Conservation (phyloP, 169 alveolate species). For the Cryptosporidium canis region DNA sequence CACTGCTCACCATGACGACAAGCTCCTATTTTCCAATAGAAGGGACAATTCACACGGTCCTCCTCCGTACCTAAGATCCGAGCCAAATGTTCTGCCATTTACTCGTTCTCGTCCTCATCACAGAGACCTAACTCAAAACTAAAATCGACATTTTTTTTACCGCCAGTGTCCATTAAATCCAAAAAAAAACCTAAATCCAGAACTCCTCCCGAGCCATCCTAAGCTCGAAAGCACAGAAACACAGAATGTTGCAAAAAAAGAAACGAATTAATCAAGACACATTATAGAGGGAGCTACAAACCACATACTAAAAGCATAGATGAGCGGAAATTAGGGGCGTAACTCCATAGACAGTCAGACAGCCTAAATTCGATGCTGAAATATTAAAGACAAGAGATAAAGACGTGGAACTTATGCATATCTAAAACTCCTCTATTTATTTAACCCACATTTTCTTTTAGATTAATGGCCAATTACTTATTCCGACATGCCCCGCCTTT, state of each 20-base stretch:
- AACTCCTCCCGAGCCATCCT: too few species aligned
- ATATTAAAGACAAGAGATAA: too few species aligned
- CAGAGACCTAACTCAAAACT: neutral
- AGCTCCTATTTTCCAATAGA: constrained; percentile 99
- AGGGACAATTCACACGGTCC: constrained; percentile 99
- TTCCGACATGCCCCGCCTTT: neutral
- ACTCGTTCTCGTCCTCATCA: neutral
- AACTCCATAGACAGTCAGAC: too few species aligned
- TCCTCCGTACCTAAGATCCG: constrained; percentile 98
- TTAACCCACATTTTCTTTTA: neutral
- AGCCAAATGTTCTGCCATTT: constrained; percentile 98
- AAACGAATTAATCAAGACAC: too few species aligned
- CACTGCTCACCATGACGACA: constrained; percentile 99
- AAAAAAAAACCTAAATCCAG: too few species aligned
- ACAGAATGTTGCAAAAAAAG: too few species aligned
- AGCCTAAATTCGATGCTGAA: too few species aligned
- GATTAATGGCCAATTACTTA: neutral
- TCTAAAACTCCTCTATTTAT: neutral
- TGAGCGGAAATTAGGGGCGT: too few species aligned
- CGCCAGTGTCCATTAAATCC: neutral
- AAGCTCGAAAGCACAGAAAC: too few species aligned
- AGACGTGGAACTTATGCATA: too few species aligned
- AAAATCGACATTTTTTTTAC: neutral
- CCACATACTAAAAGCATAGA: too few species aligned
- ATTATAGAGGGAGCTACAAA: too few species aligned